These are phyloP conservation scores for Piloderma croceum DNA, from an alignment of 768 basidiomycete species.

Conservation along the genomic window DNA sequence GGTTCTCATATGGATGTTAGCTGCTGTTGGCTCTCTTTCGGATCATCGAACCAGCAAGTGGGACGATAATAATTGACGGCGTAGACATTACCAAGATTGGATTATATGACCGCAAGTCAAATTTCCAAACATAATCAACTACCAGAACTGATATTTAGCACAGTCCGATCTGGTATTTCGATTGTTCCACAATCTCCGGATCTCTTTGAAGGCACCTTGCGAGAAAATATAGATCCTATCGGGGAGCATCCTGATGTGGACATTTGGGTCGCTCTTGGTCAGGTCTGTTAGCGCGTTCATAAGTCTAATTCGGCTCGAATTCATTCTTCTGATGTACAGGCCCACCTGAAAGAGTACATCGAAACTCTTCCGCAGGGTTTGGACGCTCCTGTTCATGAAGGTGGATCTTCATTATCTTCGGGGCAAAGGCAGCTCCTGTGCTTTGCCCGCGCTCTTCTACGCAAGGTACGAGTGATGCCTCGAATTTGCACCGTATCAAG, in stretches of 20 bases:
- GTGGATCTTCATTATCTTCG: conserved; percentile 73
- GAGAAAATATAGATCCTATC: conserved; percentile 88
- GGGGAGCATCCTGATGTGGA: conserved; percentile 68
- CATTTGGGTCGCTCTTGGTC: conserved; percentile 83
- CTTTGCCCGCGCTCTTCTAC: conserved; percentile 78
- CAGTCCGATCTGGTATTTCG: conserved; percentile 73
- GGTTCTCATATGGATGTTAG: conserved; percentile 22
- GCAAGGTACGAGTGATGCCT: no score
- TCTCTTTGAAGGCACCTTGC: conserved; percentile 65
- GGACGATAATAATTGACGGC: conserved; percentile 66
- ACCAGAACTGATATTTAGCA: no score
- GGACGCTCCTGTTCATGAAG: conserved; percentile 71
- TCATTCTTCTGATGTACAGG: conserved; percentile 28
- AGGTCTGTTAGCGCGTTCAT: conserved; percentile 31
- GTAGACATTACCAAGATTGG: conserved; percentile 76
- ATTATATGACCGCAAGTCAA: conserved; percentile 57
- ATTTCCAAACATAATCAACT: neutral
- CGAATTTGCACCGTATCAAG: no score
- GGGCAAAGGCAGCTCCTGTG: conserved; percentile 88
- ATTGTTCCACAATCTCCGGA: conserved; percentile 83
- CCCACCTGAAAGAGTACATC: conserved; percentile 64
- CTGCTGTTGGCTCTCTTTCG: conserved; percentile 70
- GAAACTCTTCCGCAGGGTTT: conserved; percentile 60
- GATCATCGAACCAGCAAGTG: conserved; percentile 65
- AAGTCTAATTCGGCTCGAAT: no score